Evolutionary conservation across 176 grass and related monocot species (phyloP).

Genomic region (Triticum monococcum): DNA sequence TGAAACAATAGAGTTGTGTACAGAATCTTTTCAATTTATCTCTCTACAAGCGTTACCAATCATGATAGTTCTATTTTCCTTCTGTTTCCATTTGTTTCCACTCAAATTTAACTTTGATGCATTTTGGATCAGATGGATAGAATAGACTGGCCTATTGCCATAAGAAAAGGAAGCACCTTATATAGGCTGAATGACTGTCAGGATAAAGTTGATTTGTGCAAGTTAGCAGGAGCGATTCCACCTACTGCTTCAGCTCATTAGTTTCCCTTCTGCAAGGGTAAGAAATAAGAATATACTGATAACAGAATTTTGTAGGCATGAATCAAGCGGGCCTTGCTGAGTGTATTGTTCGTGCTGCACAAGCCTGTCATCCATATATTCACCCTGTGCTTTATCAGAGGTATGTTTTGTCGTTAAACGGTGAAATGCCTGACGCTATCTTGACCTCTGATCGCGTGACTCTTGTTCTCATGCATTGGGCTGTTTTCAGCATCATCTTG

Average conservation of each 20-base stretch:
- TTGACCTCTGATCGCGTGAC: slow-evolving; percentile 5
- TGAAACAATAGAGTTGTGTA: no score
- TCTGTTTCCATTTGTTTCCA: not conserved
- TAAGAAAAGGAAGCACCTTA: not conserved
- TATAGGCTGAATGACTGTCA: not conserved
- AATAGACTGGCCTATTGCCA: not conserved
- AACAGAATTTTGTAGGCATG: slow-evolving; percentile 56
- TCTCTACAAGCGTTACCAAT: not conserved
- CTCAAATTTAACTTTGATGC: not conserved
- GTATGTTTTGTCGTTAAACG: slow-evolving; percentile 32
- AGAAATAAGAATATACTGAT: not conserved
- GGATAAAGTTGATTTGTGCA: not conserved
- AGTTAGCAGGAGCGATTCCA: not conserved
- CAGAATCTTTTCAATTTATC: not conserved
- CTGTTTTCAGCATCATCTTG: slow-evolving; percentile 85
- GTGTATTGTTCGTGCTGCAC: slow-evolving; percentile 79
- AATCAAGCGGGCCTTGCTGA: slow-evolving; percentile 98
- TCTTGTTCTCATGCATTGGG: not conserved
- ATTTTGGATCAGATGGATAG: not conserved
- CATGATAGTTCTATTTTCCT: not conserved
- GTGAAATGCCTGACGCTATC: not conserved
- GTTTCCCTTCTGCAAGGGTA: not conserved
- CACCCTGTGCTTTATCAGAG: slow-evolving; percentile 83
- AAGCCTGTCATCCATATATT: slow-evolving; percentile 80
- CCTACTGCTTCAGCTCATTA: not conserved